These are phyloP conservation scores for Globisporangium ultimum DNA, from an alignment of 352 stramenopile species.

Conservation along the genomic window DNA sequence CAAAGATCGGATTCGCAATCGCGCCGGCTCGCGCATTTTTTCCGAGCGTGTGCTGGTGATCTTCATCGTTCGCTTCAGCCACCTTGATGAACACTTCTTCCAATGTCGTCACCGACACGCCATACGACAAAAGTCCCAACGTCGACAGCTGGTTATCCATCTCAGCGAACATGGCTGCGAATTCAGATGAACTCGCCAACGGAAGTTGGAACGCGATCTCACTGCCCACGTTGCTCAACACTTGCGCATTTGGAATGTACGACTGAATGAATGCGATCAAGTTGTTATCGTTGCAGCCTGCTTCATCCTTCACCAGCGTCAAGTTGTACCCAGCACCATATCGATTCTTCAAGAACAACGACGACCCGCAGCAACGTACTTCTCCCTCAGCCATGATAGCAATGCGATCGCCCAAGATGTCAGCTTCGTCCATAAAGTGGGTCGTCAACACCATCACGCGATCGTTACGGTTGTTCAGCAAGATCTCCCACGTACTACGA, in stretches of 20 bases:
- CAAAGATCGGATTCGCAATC: too few relatives aligned
- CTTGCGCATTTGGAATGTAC: conserved; percentile 60
- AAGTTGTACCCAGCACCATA: too few relatives aligned
- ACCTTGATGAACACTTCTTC: conserved; percentile 95
- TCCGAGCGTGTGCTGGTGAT: conserved; percentile 1
- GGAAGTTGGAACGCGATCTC: too few relatives aligned
- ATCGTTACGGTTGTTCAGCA: too few relatives aligned
- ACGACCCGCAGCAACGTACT: too few relatives aligned
- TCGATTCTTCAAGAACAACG: too few relatives aligned
- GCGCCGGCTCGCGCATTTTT: not conserved
- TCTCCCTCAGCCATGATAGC: conserved; percentile 88
- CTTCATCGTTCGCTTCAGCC: conserved; percentile 43
- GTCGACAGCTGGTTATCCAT: not conserved
- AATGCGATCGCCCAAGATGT: conserved; percentile 82
- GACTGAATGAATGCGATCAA: conserved; percentile 36
- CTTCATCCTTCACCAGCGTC: too few relatives aligned
- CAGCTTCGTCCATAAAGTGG: conserved; percentile 94
- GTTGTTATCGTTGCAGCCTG: conserved; percentile 25
- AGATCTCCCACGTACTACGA: too few relatives aligned
- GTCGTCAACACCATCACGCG: conserved; percentile 92
- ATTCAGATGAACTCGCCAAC: conserved; percentile 80
- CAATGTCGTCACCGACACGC: too few relatives aligned
- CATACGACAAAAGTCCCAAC: conserved; percentile 57
- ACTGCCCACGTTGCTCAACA: conserved; percentile 91
- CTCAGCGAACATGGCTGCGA: conserved; percentile 83